Evolutionary conservation across 1,139 yeast genomes (phyloP), one percentile per base, ranked within the genome.

Genomic region (Geotrichum citri-aurantii): DNA sequence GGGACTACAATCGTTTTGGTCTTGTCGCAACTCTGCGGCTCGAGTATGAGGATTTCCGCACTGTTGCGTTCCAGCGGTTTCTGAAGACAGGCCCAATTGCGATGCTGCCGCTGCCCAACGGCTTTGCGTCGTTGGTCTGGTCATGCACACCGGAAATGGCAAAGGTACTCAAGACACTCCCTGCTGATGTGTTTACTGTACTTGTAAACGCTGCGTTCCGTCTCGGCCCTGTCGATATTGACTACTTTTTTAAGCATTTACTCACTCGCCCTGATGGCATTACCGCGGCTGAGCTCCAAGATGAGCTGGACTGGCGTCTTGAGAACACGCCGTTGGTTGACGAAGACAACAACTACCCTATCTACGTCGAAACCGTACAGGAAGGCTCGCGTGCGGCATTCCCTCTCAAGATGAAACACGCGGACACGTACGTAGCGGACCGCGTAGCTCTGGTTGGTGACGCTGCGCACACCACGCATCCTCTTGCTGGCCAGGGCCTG

Each of bases 401-500:
- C 76, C 99, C 99, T 6, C 77, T 95, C 65, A 85, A 86, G 65
- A 74, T 92, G 77, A 84, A 92, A 27, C 98, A 95, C 69, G 96
- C 97, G 2, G 98, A 93, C 68, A 82, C 88, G 0, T 93, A 95
- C 69, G 83, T 89, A 17, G 82, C 84, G 1, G 92, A 88, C 4
- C 79, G 99, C 65, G 81, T 92, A 40, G 99, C 98, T 0, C 77
- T 93, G 23, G 87, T 93, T 10, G 99, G 99, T 23, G 99, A 93
- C 73, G 99, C 99, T 1, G 99, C 98, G 0, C 99, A 93, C 66
- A 87, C 98, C 0, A 89, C 96, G 0, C 99, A 93, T 71, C 99
- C 99, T 1, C 78, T 93, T 61, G 98, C 98, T 1, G 99, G 99
- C 3, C 99, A 95, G 73, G 99, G 99, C 17, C 80, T 93, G 61